Conservation (phyloP, 1,284 basidiomycete species). For the Athelia psychrophila region DNA sequence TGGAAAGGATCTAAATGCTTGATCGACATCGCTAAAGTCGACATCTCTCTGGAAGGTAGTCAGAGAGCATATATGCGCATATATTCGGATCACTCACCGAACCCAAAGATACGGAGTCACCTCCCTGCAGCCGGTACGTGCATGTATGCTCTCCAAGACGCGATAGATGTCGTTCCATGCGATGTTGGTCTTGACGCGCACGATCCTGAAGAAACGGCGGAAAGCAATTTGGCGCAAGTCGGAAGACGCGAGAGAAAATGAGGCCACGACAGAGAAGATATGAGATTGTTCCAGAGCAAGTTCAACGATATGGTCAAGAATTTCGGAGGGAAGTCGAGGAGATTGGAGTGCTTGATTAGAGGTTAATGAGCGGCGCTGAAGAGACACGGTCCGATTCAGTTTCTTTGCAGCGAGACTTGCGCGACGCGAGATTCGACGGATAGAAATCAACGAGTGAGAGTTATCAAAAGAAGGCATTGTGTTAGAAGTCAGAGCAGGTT, state of each 20-base stretch:
- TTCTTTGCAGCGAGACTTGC: slow-evolving; percentile 1
- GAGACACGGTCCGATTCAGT: background rate
- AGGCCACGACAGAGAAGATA: slow-evolving; percentile 30
- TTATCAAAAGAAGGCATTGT: background rate
- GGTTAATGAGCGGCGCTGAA: background rate
- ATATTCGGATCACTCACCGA: background rate
- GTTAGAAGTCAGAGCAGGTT: too few relatives aligned
- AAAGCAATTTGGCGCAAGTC: slow-evolving; percentile 40
- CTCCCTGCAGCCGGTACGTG: background rate
- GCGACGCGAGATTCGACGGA: background rate
- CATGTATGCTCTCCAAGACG: background rate
- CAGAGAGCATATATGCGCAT: background rate
- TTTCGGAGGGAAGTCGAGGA: slow-evolving; percentile 36
- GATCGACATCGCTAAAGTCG: background rate
- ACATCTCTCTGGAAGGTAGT: background rate
- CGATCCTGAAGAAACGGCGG: slow-evolving; percentile 33
- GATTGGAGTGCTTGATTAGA: slow-evolving; percentile 8
- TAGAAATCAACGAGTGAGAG: background rate
- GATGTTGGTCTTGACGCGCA: slow-evolving; percentile 23
- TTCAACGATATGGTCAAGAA: slow-evolving; percentile 39
- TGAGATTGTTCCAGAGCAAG: slow-evolving; percentile 20
- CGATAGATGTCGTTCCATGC: slow-evolving; percentile 22
- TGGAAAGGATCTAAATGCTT: background rate
- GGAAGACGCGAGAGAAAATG: slow-evolving; percentile 38
- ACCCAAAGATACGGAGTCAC: background rate